Evolutionary conservation across 352 stramenopile species (phyloP).

Genomic region (Phytophthora chlamydospora): DNA sequence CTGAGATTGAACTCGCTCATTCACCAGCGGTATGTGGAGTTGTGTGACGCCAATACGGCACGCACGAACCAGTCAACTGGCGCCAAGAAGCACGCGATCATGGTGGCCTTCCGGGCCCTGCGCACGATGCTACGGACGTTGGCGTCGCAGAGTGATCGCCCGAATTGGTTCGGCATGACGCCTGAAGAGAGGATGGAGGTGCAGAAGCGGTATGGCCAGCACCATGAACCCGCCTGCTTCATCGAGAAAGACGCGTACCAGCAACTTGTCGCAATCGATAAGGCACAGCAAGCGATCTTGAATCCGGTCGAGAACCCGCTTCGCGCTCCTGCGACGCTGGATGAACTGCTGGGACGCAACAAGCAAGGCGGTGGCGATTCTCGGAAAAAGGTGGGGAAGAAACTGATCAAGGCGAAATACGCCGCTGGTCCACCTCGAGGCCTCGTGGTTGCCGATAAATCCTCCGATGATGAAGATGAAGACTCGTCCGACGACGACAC

Average conservation of each 20-base stretch:
- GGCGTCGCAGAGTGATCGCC: conserved; percentile 35
- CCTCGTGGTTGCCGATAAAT: conserved; percentile 25
- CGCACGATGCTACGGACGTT: conserved; percentile 36
- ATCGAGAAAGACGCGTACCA: conserved; percentile 42
- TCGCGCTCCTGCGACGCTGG: conserved; percentile 23
- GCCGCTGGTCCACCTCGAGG: conserved; percentile 16
- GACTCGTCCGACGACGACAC: conserved; percentile 9
- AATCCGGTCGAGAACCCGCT: conserved; percentile 24
- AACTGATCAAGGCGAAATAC: conserved; percentile 17
- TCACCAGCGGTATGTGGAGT: conserved; percentile 41
- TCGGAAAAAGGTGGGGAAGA: conserved; percentile 26
- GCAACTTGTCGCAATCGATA: conserved; percentile 38
- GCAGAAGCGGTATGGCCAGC: conserved; percentile 39
- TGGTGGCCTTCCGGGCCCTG: conserved; percentile 41
- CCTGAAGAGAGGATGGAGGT: conserved; percentile 39
- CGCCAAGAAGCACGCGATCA: conserved; percentile 41
- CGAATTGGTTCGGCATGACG: conserved; percentile 49
- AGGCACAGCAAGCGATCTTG: conserved; percentile 25
- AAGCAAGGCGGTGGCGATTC: conserved; percentile 1
- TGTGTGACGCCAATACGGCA: conserved; percentile 22
- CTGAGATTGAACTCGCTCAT: conserved; percentile 41
- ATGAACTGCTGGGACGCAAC: conserved; percentile 28
- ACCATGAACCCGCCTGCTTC: conserved; percentile 39
- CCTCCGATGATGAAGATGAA: conserved; percentile 12
- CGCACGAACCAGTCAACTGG: conserved; percentile 42